These are phyloP conservation scores for Chlorella sp. DNA, from an alignment of 139 green algal genomes.

Conservation along the genomic window DNA sequence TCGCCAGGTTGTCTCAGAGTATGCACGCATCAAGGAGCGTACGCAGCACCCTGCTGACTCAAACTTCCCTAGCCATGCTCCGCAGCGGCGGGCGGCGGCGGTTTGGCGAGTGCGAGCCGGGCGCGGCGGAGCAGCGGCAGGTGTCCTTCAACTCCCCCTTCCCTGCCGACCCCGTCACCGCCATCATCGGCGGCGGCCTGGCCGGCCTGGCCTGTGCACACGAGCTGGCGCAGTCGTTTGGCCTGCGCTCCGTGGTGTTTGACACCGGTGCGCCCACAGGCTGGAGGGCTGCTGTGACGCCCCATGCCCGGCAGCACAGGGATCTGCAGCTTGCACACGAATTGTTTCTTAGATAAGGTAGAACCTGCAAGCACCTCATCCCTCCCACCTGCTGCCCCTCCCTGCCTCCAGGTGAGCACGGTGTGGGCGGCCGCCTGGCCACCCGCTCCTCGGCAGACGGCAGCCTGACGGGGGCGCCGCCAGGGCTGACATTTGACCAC, in stretches of 20 bases:
- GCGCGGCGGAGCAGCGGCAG: neutral
- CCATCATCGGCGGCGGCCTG: slow-evolving; percentile 75
- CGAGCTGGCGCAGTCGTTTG: slow-evolving; percentile 42
- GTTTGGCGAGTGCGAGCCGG: no score
- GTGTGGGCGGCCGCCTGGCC: slow-evolving; percentile 70
- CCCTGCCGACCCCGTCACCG: slow-evolving; percentile 48
- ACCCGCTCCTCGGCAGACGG: slow-evolving; percentile 55
- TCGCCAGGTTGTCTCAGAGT: no score
- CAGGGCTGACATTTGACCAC: slow-evolving; percentile 68
- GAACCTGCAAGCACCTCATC: no score
- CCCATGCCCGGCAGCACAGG: no score
- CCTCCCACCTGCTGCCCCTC: neutral
- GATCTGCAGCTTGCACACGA: no score
- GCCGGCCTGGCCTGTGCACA: slow-evolving; percentile 65
- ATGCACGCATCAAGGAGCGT: no score
- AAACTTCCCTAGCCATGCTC: no score
- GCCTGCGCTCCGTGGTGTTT: slow-evolving; percentile 65
- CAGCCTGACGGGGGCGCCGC: slow-evolving; percentile 9
- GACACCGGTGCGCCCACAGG: slow-evolving; percentile 56
- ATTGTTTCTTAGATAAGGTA: no score
- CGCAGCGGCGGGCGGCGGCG: no score
- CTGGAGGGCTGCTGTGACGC: no score
- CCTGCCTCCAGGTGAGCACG: slow-evolving; percentile 60
- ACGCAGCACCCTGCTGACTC: no score
- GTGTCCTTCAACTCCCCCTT: slow-evolving; percentile 8